Percentiles rank a stretch among this genome's conserved stretches.
Conservation (phyloP, 441 rosid genomes). For the Pelargonium citronellum region DNA sequence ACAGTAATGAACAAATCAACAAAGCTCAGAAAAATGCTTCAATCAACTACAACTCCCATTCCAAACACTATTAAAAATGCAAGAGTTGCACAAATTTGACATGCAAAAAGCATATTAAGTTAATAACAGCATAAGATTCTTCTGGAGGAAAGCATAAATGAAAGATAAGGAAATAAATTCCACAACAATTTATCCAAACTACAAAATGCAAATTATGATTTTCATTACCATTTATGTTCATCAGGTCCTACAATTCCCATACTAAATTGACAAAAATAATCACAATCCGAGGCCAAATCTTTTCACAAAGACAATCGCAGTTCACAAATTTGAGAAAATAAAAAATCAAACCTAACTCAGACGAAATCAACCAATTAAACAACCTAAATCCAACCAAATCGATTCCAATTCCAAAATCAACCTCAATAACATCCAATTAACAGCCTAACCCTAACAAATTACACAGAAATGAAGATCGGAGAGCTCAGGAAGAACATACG, state of each 20-base stretch:
- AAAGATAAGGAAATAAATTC: background rate
- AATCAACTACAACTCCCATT: background rate
- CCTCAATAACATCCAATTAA: too few species aligned
- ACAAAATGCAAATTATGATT: constrained; percentile 1
- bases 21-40: background rate
- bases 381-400: background rate
- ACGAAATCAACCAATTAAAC: background rate
- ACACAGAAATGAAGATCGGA: background rate
- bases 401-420: background rate
- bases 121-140: background rate
- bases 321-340: background rate
- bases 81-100: background rate
- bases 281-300: background rate
- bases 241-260: background rate
- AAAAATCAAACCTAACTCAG: background rate
- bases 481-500: background rate
- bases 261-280: background rate
- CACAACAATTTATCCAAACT: background rate
- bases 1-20: background rate
- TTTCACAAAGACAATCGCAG: background rate
- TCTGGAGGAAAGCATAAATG: background rate
- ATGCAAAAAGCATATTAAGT: background rate
- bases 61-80: background rate
- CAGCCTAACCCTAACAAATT: too few species aligned
- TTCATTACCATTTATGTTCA: background rate